phyloP scores from a whole-genome alignment of 139 green algal species.

The Chlorella sp. region DNA sequence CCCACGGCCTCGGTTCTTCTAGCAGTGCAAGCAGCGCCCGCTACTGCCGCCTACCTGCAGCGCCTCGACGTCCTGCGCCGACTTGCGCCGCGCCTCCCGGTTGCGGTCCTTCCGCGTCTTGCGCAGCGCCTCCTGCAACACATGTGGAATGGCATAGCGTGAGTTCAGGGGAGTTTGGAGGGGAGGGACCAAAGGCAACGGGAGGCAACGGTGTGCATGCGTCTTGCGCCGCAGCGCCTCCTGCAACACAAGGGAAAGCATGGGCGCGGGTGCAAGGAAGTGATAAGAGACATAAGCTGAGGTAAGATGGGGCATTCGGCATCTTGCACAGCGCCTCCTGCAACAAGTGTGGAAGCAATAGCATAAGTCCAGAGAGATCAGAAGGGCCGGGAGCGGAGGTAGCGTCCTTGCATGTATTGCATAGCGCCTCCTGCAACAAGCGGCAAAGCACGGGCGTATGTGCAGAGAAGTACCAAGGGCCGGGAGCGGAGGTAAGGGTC shows the following conservation, averaged over 20 bases:
- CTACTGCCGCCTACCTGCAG: conserved; percentile 31
- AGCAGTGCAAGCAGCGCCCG: not conserved
- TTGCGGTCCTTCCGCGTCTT: conserved; percentile 41
- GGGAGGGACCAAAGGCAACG: not conserved
- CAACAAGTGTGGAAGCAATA: not conserved
- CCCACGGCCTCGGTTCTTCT: too few species aligned
- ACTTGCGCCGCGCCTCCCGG: conserved; percentile 16
- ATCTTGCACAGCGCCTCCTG: conserved; percentile 31
- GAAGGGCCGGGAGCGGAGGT: not conserved
- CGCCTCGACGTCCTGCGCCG: conserved; percentile 47
- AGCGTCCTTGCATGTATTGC: not conserved
- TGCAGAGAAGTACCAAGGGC: too few species aligned
- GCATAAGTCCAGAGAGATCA: not conserved
- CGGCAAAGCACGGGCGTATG: too few species aligned
- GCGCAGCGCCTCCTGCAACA: conserved; percentile 22
- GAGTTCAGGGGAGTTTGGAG: not conserved
- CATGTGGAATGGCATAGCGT: not conserved
- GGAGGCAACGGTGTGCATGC: not conserved
- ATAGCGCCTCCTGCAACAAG: not conserved
- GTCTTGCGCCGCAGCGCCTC: not conserved
- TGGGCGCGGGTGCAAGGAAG: too few species aligned
- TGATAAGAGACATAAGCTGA: too few species aligned
- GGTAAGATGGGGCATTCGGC: conserved; percentile 16
- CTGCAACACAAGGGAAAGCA: too few species aligned
- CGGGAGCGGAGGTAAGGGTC: not conserved